These are phyloP conservation scores for Fusarium ambrosium DNA, from an alignment of 2,329 filamentous ascomycete genomes.

Conservation along the genomic window DNA sequence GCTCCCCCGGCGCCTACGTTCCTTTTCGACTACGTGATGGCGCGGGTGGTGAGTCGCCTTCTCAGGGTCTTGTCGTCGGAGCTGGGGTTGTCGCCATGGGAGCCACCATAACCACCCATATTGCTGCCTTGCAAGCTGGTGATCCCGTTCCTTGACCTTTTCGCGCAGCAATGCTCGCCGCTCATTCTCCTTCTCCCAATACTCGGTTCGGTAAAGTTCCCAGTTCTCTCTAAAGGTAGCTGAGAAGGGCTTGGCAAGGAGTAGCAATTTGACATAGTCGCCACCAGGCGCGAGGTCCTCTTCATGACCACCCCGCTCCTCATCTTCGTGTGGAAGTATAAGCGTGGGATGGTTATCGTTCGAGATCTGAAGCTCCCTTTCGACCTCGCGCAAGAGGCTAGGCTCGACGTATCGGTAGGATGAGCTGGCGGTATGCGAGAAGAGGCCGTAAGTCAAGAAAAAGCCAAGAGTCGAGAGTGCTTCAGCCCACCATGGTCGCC, in stretches of 20 bases:
- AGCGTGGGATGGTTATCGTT: slow-evolving; percentile 58
- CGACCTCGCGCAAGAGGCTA: slow-evolving; percentile 69
- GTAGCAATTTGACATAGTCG: slow-evolving; percentile 89
- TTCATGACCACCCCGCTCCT: slow-evolving; percentile 79
- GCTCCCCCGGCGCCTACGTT: slow-evolving; percentile 64
- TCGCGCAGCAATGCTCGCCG: slow-evolving; percentile 79
- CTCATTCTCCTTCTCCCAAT: slow-evolving; percentile 98
- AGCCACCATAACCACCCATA: slow-evolving; percentile 90
- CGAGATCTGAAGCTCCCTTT: slow-evolving; percentile 68
- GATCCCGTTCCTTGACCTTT: slow-evolving; percentile 77
- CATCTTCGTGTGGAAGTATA: slow-evolving; percentile 63
- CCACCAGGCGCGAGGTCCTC: slow-evolving; percentile 93
- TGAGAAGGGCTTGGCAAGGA: slow-evolving; percentile 95
- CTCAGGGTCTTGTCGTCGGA: slow-evolving; percentile 53
- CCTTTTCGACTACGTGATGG: slow-evolving; percentile 59
- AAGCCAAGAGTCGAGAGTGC: slow-evolving; percentile 79
- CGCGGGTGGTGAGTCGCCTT: slow-evolving; percentile 56
- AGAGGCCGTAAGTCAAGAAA: slow-evolving; percentile 81
- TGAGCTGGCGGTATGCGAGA: slow-evolving; percentile 76
- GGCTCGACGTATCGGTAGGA: slow-evolving; percentile 85
- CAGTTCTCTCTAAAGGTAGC: slow-evolving; percentile 96
- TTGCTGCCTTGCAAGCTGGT: slow-evolving; percentile 75
- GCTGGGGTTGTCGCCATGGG: slow-evolving; percentile 69
- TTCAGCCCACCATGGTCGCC: slow-evolving; percentile 86
- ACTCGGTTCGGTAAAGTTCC: slow-evolving; percentile 93